Evolutionary conservation across 2,329 filamentous ascomycete genomes (phyloP).

Genomic region (Xylaria sp.): DNA sequence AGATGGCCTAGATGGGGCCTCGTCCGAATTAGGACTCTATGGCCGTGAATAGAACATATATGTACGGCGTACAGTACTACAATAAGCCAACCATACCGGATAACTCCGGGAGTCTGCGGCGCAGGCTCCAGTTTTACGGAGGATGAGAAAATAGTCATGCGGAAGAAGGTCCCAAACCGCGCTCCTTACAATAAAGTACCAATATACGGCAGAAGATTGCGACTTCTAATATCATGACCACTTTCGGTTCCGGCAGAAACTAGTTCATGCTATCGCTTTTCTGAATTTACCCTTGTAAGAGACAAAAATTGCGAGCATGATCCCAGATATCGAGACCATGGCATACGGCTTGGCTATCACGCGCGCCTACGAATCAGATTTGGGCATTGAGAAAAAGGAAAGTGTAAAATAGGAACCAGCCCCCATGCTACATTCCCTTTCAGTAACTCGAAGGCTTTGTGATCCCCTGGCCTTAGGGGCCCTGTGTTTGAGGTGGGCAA

Average conservation of each 20-base stretch:
- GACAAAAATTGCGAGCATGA: too few relatives aligned
- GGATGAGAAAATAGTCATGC: neutral
- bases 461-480: too few relatives aligned
- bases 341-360: too few relatives aligned
- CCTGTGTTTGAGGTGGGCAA: too few relatives aligned
- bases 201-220: neutral
- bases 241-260: neutral
- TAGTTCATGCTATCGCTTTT: too few relatives aligned
- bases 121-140: neutral
- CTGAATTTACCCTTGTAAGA: too few relatives aligned
- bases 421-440: too few relatives aligned
- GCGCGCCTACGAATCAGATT: too few relatives aligned
- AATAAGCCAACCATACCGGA: neutral
- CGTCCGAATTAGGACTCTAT: slow-evolving; percentile 1
- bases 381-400: too few relatives aligned
- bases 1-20: neutral
- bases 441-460: too few relatives aligned
- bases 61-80: neutral
- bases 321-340: too few relatives aligned
- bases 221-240: neutral
- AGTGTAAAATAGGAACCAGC: too few relatives aligned
- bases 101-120: neutral
- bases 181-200: neutral
- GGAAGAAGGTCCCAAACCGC: neutral
- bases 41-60: neutral